These are phyloP conservation scores for Aspergillus piperis DNA, from an alignment of 2,329 filamentous ascomycete genomes.

Conservation along the genomic window DNA sequence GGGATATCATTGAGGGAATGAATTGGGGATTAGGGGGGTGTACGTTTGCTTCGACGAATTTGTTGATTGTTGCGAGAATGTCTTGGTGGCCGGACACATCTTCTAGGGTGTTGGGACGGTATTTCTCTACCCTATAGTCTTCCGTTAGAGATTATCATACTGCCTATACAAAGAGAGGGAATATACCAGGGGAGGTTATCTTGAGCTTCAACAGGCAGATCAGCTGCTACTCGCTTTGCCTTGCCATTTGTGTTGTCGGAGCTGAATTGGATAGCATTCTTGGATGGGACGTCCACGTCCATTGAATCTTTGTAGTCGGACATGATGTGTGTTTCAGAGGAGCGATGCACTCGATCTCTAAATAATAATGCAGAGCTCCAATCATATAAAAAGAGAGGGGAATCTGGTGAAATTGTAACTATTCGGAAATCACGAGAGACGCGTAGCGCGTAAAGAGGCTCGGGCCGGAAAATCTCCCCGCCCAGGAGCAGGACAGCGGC, in stretches of 20 bases:
- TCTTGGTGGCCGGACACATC: slow-evolving; percentile 97
- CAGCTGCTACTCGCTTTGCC: slow-evolving; percentile 88
- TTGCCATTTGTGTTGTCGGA: slow-evolving; percentile 71
- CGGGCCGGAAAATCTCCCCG: slow-evolving; percentile 40
- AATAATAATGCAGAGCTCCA: no score
- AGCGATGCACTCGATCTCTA: no score
- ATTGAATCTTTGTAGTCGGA: slow-evolving; percentile 65
- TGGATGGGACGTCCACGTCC: slow-evolving; percentile 62
- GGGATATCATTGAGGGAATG: neutral
- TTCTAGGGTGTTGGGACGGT: slow-evolving; percentile 80
- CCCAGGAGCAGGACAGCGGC: slow-evolving; percentile 2
- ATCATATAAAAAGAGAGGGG: no score
- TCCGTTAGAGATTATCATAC: slow-evolving; percentile 9
- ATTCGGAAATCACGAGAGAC: slow-evolving; percentile 30
- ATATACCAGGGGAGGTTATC: slow-evolving; percentile 86
- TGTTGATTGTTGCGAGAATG: slow-evolving; percentile 96
- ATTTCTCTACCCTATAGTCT: slow-evolving; percentile 83
- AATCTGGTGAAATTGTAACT: neutral
- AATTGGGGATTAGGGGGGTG: slow-evolving; percentile 11
- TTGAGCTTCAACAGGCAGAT: slow-evolving; percentile 89
- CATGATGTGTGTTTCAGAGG: slow-evolving; percentile 38
- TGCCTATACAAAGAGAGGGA: neutral
- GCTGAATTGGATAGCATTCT: slow-evolving; percentile 65
- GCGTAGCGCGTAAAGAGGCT: slow-evolving; percentile 43
- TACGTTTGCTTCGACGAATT: slow-evolving; percentile 89